These are phyloP conservation scores for Amauroascus verrucosus DNA, from an alignment of 2,329 filamentous ascomycete species.

Conservation along the genomic window DNA sequence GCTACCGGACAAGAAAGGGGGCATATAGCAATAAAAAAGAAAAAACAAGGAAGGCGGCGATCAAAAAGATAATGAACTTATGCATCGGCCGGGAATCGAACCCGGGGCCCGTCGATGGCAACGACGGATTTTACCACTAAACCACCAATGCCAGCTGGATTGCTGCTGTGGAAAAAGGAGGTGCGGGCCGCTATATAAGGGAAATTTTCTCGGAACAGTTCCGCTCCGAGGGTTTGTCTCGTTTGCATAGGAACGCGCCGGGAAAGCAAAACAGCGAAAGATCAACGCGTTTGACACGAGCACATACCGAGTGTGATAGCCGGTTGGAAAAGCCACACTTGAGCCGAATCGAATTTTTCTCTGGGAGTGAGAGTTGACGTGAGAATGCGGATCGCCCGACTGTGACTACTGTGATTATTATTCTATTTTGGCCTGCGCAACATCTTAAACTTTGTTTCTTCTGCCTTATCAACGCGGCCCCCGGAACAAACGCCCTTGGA, in stretches of 20 bases:
- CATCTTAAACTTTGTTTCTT: too few species aligned
- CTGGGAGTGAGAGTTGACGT: too few species aligned
- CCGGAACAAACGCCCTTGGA: too few species aligned
- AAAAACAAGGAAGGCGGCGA: too few species aligned
- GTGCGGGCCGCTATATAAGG: not conserved
- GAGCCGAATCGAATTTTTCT: too few species aligned
- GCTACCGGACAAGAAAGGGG: too few species aligned
- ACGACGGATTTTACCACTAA: slow-evolving; percentile 48
- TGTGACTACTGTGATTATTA: too few species aligned
- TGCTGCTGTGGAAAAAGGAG: not conserved
- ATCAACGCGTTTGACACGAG: too few species aligned
- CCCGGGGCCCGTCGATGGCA: slow-evolving; percentile 45
- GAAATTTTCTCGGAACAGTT: not conserved
- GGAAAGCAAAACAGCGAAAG: not conserved
- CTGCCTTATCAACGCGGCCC: too few species aligned
- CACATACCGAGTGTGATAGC: slow-evolving; percentile 6
- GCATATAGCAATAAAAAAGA: too few species aligned
- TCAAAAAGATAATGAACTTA: not conserved
- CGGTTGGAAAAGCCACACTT: not conserved
- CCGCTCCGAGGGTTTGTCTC: not conserved
- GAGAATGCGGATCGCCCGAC: too few species aligned
- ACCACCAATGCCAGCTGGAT: slow-evolving; percentile 29
- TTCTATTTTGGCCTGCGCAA: too few species aligned
- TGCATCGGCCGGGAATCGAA: slow-evolving; percentile 40
- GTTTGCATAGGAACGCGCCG: not conserved